These are phyloP conservation scores for Raffaelea ambrosiae DNA, from an alignment of 2,329 filamentous ascomycete genomes.

Conservation along the genomic window DNA sequence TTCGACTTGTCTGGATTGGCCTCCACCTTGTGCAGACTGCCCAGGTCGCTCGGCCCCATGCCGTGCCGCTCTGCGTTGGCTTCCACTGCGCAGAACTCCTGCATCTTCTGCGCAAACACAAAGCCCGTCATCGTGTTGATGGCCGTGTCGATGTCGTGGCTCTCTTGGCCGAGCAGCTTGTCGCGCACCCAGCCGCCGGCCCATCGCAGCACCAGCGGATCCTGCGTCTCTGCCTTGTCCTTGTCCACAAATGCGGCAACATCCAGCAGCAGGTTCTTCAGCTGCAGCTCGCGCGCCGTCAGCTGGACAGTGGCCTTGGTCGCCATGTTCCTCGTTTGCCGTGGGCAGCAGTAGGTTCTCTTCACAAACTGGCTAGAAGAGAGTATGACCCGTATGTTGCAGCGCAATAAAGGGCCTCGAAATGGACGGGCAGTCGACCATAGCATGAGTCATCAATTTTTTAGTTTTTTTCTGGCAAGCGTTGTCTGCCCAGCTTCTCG, in stretches of 20 bases:
- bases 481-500: too few species aligned
- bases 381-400: too few species aligned
- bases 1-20: constrained; percentile 95
- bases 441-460: too few species aligned
- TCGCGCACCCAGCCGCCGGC: constrained; percentile 85
- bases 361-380: too few species aligned
- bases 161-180: constrained; percentile 63
- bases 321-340: constrained; percentile 6
- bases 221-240: constrained; percentile 11
- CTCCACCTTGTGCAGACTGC: constrained; percentile 77
- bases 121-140: constrained; percentile 81
- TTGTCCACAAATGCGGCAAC: constrained; percentile 63
- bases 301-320: constrained; percentile 34
- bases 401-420: too few species aligned
- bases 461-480: too few species aligned
- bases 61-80: constrained; percentile 54
- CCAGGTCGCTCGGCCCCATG: constrained; percentile 51
- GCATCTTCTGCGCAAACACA: constrained; percentile 61
- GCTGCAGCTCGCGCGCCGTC: constrained; percentile 60
- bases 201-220: constrained; percentile 61
- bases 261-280: constrained; percentile 72
- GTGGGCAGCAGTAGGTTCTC: too few species aligned
- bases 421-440: too few species aligned
- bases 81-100: constrained; percentile 55
- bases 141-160: constrained; percentile 76